These are phyloP conservation scores for Sugiyamaella boreocaroliniensis DNA, from an alignment of 805 yeast genomes.

Conservation along the genomic window DNA sequence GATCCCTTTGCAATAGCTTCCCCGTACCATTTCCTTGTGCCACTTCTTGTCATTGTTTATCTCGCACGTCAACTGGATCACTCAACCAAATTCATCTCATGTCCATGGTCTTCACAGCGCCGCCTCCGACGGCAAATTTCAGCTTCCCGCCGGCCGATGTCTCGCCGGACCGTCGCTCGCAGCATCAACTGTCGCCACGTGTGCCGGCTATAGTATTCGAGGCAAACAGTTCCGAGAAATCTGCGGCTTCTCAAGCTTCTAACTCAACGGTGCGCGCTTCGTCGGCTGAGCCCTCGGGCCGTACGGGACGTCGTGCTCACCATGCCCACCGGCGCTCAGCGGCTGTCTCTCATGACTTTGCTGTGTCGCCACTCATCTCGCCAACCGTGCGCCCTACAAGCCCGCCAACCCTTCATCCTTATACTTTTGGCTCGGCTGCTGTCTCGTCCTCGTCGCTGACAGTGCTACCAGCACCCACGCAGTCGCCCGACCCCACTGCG, in stretches of 20 bases:
- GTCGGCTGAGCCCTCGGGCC: not conserved
- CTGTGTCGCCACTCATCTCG: conserved; percentile 21
- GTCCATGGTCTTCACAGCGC: conserved; percentile 14
- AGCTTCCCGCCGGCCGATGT: conserved; percentile 10
- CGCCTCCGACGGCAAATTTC: conserved; percentile 9
- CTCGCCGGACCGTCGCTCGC: not conserved
- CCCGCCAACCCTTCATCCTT: conserved; percentile 1
- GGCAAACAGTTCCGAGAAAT: not conserved
- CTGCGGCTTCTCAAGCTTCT: not conserved
- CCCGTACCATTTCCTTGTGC: not conserved
- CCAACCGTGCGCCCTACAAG: not conserved
- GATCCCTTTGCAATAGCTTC: not conserved
- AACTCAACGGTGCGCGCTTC: not conserved
- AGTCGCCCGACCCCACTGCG: not conserved
- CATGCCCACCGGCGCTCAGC: conserved; percentile 84
- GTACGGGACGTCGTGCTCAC: conserved; percentile 2
- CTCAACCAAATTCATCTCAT: not conserved
- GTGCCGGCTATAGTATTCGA: not conserved
- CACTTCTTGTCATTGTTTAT: not conserved
- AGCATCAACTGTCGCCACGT: not conserved
- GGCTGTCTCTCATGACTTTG: conserved; percentile 84
- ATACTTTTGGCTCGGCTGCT: conserved; percentile 2
- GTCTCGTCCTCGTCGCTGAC: conserved; percentile 2
- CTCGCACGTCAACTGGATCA: not conserved
- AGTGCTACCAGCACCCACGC: not conserved